phyloP scores from a whole-genome alignment of 371 early-diverging fungal genomes.

The Mortierella sp. region DNA sequence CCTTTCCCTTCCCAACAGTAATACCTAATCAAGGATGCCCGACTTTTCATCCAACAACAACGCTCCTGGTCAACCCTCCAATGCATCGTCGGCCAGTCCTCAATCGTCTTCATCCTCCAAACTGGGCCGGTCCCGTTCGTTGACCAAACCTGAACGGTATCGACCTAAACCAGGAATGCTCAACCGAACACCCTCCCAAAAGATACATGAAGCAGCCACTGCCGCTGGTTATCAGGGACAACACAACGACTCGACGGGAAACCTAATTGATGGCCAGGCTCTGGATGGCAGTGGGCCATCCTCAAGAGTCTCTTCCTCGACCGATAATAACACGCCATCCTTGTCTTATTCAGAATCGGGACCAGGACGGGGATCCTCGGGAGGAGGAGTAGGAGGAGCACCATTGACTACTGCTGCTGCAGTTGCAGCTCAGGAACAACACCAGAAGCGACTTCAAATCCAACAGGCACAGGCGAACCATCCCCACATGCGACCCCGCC shows the following conservation, averaged over 20 bases:
- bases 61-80: not conserved
- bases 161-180: conserved; percentile 60
- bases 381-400: not conserved
- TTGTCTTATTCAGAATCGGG: not conserved
- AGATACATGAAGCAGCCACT: conserved; percentile 25
- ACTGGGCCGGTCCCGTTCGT: conserved; percentile 43
- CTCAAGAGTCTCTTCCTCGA: not conserved
- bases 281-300: not conserved
- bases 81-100: not conserved
- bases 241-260: conserved; percentile 40
- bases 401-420: conserved; percentile 17
- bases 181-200: conserved; percentile 44
- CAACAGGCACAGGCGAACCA: conserved; percentile 58
- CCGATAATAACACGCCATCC: not conserved
- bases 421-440: conserved; percentile 42
- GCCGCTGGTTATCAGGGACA: conserved; percentile 4
- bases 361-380: not conserved
- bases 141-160: conserved; percentile 65
- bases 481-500: conserved; percentile 49
- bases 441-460: conserved; percentile 56
- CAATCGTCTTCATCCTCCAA: conserved; percentile 18
- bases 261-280: conserved; percentile 28
- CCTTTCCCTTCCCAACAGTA: not conserved
- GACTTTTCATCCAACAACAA: not conserved
- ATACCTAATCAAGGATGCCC: conserved; percentile 1